phyloP scores from a whole-genome alignment of 257 asterid genomes.

The Lithospermum erythrorhizon region DNA sequence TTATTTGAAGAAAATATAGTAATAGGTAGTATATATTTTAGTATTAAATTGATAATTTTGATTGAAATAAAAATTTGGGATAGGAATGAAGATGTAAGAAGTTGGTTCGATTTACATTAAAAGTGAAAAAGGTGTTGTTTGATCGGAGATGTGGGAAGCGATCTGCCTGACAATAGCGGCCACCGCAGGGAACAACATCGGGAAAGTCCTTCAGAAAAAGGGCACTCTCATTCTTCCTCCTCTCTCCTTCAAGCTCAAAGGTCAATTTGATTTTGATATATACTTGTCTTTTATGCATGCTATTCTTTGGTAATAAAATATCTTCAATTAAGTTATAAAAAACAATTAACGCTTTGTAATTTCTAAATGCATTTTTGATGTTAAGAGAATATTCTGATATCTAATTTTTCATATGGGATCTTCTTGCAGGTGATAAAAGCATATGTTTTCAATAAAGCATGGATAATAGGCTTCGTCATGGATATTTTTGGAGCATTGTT shows the following conservation, averaged over 20 bases:
- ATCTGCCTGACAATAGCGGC: conserved; percentile 84
- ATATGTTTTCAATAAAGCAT: conserved; percentile 74
- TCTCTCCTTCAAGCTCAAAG: conserved; percentile 83
- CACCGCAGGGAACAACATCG: conserved; percentile 97
- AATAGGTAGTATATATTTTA: too few species aligned
- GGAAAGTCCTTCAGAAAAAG: conserved; percentile 94
- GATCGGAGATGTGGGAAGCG: conserved; percentile 81
- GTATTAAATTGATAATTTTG: too few species aligned
- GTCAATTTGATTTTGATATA: too few species aligned
- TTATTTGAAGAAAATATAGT: too few species aligned
- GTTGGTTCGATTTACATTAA: too few species aligned
- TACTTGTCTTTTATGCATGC: too few species aligned
- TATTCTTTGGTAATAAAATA: too few species aligned
- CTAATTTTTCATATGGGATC: neutral
- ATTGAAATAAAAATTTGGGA: too few species aligned
- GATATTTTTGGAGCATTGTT: conserved; percentile 89
- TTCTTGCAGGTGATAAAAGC: conserved; percentile 69
- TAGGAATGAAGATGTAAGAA: too few species aligned
- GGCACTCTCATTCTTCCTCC: conserved; percentile 99
- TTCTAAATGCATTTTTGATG: neutral
- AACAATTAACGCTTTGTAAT: too few species aligned
- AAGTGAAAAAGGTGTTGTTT: too few species aligned
- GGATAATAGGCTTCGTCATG: conserved; percentile 85
- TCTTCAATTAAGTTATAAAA: neutral
- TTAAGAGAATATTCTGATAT: neutral